These are phyloP conservation scores for Russula virescens DNA, from an alignment of 768 basidiomycete genomes.

Conservation along the genomic window DNA sequence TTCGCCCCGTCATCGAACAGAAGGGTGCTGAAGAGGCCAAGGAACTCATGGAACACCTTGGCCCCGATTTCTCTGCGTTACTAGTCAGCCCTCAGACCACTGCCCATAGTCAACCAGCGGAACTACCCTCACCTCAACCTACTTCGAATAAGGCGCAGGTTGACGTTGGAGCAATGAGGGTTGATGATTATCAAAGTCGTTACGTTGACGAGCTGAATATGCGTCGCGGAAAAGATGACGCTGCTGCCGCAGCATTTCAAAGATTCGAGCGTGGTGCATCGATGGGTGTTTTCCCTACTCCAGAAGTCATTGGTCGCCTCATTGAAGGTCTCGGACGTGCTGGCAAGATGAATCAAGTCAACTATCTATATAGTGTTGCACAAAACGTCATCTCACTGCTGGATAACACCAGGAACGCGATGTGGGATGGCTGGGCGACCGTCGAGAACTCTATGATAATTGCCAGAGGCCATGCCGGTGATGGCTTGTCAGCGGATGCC, in stretches of 20 bases:
- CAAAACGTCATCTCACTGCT: constrained; percentile 53
- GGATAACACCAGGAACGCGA: constrained; percentile 41
- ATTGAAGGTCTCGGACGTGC: constrained; percentile 65
- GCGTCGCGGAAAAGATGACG: constrained; percentile 24
- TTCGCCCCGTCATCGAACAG: constrained; percentile 13
- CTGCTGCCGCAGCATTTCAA: constrained; percentile 40
- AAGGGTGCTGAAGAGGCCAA: constrained; percentile 9
- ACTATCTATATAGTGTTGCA: constrained; percentile 59
- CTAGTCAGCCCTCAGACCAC: constrained; percentile 1
- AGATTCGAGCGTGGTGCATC: constrained; percentile 44
- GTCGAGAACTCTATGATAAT: constrained; percentile 90
- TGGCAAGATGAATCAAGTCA: constrained; percentile 54
- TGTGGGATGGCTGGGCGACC: constrained; percentile 58
- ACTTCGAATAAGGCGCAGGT: background rate
- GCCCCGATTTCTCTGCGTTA: constrained; percentile 38
- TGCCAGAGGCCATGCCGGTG: constrained; percentile 74
- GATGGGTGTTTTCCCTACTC: constrained; percentile 44
- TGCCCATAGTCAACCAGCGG: constrained; percentile 8
- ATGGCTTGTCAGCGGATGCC: constrained; percentile 71
- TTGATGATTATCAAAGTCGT: constrained; percentile 30
- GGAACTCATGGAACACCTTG: constrained; percentile 17
- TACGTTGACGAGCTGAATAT: constrained; percentile 30
- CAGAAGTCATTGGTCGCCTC: constrained; percentile 50
- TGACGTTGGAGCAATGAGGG: constrained; percentile 13
- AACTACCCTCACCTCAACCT: constrained; percentile 10